Percentiles rank a stretch among this genome's conserved stretches.
phyloP scores from a whole-genome alignment of 495 filamentous ascomycete species.

The Aspergillus carlsbadensis region DNA sequence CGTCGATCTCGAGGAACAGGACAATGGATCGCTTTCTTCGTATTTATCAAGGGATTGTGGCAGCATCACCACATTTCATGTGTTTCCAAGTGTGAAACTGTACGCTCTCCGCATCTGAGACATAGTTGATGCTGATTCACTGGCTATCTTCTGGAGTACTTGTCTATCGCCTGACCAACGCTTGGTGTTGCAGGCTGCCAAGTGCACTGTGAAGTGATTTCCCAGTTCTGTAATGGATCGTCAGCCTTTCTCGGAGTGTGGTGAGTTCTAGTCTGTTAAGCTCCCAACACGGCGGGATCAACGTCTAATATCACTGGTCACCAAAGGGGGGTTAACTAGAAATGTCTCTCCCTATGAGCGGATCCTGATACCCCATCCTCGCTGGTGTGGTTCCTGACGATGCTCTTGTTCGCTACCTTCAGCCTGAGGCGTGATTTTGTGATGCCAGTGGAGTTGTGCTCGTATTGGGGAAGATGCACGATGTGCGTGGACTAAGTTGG shows the following conservation, averaged over 20 bases:
- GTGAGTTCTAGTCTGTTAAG: background rate
- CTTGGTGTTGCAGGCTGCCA: too few relatives aligned
- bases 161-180: background rate
- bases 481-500: background rate
- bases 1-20: conserved; percentile 5
- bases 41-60: too few relatives aligned
- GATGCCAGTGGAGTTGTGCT: background rate
- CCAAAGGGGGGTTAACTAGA: background rate
- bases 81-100: background rate
- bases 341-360: conserved; percentile 3
- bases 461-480: background rate
- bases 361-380: background rate
- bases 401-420: background rate
- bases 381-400: background rate
- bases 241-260: background rate
- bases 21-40: too few relatives aligned
- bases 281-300: background rate
- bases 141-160: background rate
- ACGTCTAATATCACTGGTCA: background rate
- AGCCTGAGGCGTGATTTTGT: background rate
- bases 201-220: too few relatives aligned
- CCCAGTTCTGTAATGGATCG: background rate
- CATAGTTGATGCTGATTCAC: background rate
- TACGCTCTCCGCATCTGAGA: background rate
- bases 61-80: background rate